Conservation (phyloP, 169 alveolate species). For the Cryptosporidium canis region DNA sequence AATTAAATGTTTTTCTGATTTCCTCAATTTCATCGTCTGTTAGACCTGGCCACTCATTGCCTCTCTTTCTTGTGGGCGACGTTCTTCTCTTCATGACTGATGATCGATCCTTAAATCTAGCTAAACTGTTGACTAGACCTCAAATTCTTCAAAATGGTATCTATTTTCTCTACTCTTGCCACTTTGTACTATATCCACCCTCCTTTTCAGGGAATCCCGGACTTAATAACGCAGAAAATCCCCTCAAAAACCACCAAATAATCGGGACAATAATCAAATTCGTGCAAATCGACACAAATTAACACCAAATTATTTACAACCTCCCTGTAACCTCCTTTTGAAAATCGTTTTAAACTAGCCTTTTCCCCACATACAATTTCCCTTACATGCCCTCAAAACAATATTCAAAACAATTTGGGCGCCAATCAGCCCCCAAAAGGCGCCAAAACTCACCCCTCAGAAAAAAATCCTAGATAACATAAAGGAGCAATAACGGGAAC, state of each 20-base stretch:
- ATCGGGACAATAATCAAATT: too few species aligned
- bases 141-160: not conserved
- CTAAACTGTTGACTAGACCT: not conserved
- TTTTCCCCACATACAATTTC: not conserved
- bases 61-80: conserved; percentile 74
- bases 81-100: conserved; percentile 56
- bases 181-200: not conserved
- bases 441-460: conserved; percentile 27
- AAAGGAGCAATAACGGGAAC: conserved; percentile 3
- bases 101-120: not conserved
- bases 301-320: not conserved
- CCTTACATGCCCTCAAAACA: not conserved
- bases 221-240: not conserved
- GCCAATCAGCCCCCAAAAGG: conserved; percentile 3
- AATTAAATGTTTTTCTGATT: conserved; percentile 97
- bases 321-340: not conserved
- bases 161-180: not conserved
- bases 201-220: too few species aligned
- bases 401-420: not conserved
- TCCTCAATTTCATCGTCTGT: conserved; percentile 98
- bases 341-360: not conserved
- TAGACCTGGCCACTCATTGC: conserved; percentile 88
- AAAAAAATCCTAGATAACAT: conserved; percentile 17
- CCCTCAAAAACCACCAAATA: not conserved
- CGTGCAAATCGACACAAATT: not conserved